Evolutionary conservation across 1,284 basidiomycete species (phyloP), one percentile per base, ranked within the genome.

Genomic region (Pulchroboletus neoregius): DNA sequence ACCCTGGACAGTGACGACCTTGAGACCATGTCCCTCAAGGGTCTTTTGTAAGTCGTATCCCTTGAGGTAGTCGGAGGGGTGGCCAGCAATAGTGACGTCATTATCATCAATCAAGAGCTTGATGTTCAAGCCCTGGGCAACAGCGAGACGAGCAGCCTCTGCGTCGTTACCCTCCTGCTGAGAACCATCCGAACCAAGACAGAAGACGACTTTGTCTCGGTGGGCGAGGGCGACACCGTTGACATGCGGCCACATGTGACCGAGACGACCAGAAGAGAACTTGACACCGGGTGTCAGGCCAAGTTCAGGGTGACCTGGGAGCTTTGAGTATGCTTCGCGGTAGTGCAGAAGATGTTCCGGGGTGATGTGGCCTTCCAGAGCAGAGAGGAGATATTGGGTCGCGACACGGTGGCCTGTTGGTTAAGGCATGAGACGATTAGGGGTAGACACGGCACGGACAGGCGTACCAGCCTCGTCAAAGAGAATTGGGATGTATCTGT

Each of bases 101-200:
- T 92, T 92, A 67, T 91, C 88, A 56, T 92, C 89, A 54, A 92
- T 83, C 65, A 92, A 68, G 43, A 92, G 71, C 68, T 92, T 92
- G 64, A 92, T 77, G 62, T 91, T 90, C 50, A 92, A 70, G 42
- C 73, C 68, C 60, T 91, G 82, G 3, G 89, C 88, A 32, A 91
- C 90, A 15, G 89, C 89, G 31, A 92, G 74, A 32, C 89, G 76
- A 11, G 90, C 90, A 26, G 90, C 90, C 65, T 92, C 90, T 3
- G 90, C 89, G 55, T 92, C 88, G 61, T 92, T 85, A 24, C 89
- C 89, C 66, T 92, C 90, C 66, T 92, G 89, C 63, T 91, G 89
- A 9, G 88, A 90, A 16, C 89, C 89, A 61, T 92, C 90, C 0
- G 89, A 92, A 6, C 90, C 90, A 16, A 92, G 75, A 61, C 84